Evolutionary conservation across 1,139 yeast genomes (phyloP).

Genomic region (Lodderomyces metapsilosis): DNA sequence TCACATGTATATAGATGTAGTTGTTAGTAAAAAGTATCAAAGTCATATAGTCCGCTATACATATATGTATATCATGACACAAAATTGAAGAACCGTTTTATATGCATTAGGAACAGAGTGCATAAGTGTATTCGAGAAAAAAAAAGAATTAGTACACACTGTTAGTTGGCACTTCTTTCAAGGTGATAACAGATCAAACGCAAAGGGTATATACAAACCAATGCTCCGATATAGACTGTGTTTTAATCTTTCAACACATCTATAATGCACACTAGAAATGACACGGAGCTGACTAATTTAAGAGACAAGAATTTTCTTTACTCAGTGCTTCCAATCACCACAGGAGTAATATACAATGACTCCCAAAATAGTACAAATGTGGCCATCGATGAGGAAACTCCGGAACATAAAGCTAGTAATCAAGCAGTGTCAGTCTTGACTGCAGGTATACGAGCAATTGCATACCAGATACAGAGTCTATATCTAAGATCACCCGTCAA

Average conservation of each 20-base stretch:
- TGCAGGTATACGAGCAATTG: conserved; percentile 79
- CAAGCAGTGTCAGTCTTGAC: conserved; percentile 53
- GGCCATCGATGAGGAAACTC: background rate
- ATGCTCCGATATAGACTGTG: background rate
- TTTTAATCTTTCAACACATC: background rate
- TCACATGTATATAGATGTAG: too few relatives aligned
- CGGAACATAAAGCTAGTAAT: conserved; percentile 19
- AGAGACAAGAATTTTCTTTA: background rate
- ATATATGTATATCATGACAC: too few relatives aligned
- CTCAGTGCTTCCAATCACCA: background rate
- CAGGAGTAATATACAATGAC: background rate
- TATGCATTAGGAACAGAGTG: too few relatives aligned
- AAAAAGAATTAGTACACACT: too few relatives aligned
- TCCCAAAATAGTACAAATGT: background rate
- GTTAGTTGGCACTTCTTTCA: too few relatives aligned
- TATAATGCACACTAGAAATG: background rate
- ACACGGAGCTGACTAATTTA: background rate
- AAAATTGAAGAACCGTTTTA: too few relatives aligned
- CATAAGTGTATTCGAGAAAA: too few relatives aligned
- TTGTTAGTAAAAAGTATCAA: too few relatives aligned
- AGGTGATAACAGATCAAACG: too few relatives aligned
- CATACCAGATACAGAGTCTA: conserved; percentile 75
- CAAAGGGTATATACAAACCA: too few relatives aligned
- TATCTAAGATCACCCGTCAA: conserved; percentile 84
- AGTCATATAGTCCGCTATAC: too few relatives aligned